Conservation (phyloP, 805 yeast species). For the Kodamaea jinghongensis region DNA sequence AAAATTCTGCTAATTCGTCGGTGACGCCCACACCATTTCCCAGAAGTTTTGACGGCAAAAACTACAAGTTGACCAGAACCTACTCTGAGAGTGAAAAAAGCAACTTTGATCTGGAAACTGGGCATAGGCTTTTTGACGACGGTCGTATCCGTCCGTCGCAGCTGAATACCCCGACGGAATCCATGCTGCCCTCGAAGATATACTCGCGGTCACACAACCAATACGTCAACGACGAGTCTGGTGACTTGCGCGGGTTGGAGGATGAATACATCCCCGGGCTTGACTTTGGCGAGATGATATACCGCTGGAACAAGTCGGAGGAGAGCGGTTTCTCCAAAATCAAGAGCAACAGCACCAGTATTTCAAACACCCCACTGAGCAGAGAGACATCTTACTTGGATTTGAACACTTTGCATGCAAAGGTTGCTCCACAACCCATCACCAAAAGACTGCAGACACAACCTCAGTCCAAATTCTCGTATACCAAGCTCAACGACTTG, state of each 20-base stretch:
- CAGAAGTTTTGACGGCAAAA: constrained; percentile 5
- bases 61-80: constrained; percentile 42
- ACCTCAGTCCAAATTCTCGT: constrained; percentile 14
- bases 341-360: constrained; percentile 13
- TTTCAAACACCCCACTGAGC: constrained; percentile 27
- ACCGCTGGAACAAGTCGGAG: constrained; percentile 43
- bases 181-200: constrained; percentile 15
- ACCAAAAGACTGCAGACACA: constrained; percentile 3
- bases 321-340: constrained; percentile 11
- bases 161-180: constrained; percentile 12
- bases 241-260: constrained; percentile 49
- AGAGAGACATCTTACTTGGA: constrained; percentile 39
- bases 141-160: constrained; percentile 45
- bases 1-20: constrained; percentile 6
- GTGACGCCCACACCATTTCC: constrained; percentile 5
- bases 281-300: constrained; percentile 49
- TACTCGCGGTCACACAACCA: constrained; percentile 33
- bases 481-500: constrained; percentile 22
- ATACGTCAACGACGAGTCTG: constrained; percentile 11
- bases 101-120: constrained; percentile 55
- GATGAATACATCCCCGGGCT: constrained; percentile 79
- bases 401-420: constrained; percentile 40
- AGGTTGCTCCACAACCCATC: constrained; percentile 44
- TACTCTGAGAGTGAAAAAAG: constrained; percentile 65
- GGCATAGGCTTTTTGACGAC: constrained; percentile 54